Evolutionary conservation across 2,329 filamentous ascomycete species (phyloP), one percentile per base, ranked within the genome.

Genomic region (Diaporthe helianthi): DNA sequence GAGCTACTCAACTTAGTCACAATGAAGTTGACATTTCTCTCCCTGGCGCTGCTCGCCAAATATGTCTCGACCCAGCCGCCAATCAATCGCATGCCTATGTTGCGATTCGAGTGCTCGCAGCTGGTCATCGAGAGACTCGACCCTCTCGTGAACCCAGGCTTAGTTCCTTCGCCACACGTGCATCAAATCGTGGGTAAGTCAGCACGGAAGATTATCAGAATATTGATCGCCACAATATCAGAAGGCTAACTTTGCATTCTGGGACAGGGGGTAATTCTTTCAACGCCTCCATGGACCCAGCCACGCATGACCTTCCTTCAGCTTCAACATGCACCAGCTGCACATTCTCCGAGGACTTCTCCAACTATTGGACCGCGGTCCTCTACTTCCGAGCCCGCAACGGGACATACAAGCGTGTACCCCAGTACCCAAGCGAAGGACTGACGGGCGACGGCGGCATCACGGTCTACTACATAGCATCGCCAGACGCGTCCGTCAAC

Each of bases 181-280:
- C 87, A 89, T 74, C 85, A 84, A 51, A 84, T 89, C 69, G 82
- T 85, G 66, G 86, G 67, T 66, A 41, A 51, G 67, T 69, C 4
- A 19, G 22, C 1, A 12, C 2, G 7, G 4, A 1, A 33, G 1
- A 5, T 41, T 49, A n/a, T n/a, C 12, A 3, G 6, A 4, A 1
- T 15, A 6, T 33, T 17, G 8, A 15, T 17, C 17, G 31, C 6
- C 24, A 9, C 15, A 8, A 46, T 46, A 8, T 6, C 8, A 19
- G 8, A 46, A 46, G 10, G 19, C 33, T 61, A 13, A 61, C 26
- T 47, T 24, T 3, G 7, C 1, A 17, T 10, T 15, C 4, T 4
- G 10, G 6, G 9, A 22, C 51, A 69, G 61, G 79, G 81, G 67
- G 61, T 10, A 58, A 69, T 68, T 77, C 77, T 2, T 82, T 82